A percentile compares a stretch with the other conserved stretches of the same genome.
Evolutionary conservation across 352 stramenopile species (phyloP).

Genomic region (Pythium guiyangense): DNA sequence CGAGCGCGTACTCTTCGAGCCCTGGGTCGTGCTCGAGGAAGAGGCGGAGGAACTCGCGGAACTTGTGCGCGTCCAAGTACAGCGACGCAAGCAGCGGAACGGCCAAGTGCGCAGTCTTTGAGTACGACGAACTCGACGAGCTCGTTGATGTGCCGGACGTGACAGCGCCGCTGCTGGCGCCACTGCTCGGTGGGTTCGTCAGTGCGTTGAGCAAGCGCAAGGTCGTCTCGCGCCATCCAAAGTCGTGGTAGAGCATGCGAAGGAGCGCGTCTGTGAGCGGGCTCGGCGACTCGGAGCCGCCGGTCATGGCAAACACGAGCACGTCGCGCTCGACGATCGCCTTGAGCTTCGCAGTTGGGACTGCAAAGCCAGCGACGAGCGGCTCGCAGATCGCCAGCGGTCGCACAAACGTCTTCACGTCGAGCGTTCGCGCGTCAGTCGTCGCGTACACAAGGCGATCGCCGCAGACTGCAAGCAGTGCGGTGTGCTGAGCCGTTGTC

Average conservation of each 20-base stretch:
- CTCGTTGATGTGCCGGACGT: conserved; percentile 3
- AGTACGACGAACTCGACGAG: conserved; percentile 26
- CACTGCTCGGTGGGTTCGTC: conserved; percentile 15
- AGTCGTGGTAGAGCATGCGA: conserved; percentile 39
- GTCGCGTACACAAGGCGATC: conserved; percentile 55
- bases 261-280: conserved; percentile 43
- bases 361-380: conserved; percentile 39
- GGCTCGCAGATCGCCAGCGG: conserved; percentile 48
- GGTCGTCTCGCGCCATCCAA: conserved; percentile 53
- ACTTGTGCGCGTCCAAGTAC: conserved; percentile 46
- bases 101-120: conserved; percentile 34
- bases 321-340: conserved; percentile 60
- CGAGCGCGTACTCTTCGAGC: conserved; percentile 68
- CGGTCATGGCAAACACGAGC: conserved; percentile 42
- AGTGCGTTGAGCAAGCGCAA: conserved; percentile 41
- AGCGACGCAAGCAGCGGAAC: conserved; percentile 37
- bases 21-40: conserved; percentile 45
- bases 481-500: conserved; percentile 6
- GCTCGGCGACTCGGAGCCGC: conserved; percentile 33
- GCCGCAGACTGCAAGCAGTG: conserved; percentile 40
- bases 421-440: conserved; percentile 32
- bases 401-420: conserved; percentile 31
- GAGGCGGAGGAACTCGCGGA: conserved; percentile 47
- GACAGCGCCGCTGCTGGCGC: conserved; percentile 1
- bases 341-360: conserved; percentile 29